A percentile compares a stretch with the other conserved stretches of the same genome.
phyloP scores from a whole-genome alignment of 2,329 filamentous ascomycete species.

The Niveomyces coronatus region DNA sequence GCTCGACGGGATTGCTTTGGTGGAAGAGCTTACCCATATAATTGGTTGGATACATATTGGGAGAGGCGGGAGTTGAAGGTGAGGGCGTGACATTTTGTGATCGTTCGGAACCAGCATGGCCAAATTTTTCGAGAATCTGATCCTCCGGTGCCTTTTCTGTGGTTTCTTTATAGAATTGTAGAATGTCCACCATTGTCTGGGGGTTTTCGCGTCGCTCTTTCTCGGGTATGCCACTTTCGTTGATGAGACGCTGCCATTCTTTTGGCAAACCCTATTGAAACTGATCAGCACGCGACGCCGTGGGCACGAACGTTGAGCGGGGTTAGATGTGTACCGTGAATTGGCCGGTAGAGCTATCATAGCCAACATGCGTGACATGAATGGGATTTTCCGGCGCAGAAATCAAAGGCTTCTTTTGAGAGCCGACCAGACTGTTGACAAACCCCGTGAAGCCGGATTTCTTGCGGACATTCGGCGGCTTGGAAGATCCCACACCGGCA shows the following conservation, averaged over 20 bases:
- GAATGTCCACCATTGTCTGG: conserved; percentile 89
- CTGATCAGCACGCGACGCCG: conserved; percentile 12
- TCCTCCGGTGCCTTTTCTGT: conserved; percentile 72
- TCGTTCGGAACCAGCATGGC: conserved; percentile 61
- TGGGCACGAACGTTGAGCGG: conserved; percentile 12
- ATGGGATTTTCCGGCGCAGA: conserved; percentile 97
- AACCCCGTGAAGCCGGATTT: conserved; percentile 85
- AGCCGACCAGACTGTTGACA: conserved; percentile 73
- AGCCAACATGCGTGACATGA: conserved; percentile 95
- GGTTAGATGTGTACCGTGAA: conserved; percentile 60
- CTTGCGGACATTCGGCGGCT: conserved; percentile 56
- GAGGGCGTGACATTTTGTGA: conserved; percentile 33
- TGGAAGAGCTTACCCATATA: conserved; percentile 41
- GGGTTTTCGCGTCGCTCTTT: conserved; percentile 94
- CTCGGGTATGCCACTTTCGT: conserved; percentile 92
- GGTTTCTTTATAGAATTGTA: conserved; percentile 95
- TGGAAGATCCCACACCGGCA: conserved; percentile 46
- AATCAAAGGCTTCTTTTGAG: conserved; percentile 83
- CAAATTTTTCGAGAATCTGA: conserved; percentile 91
- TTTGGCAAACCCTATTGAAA: conserved; percentile 75
- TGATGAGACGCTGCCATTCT: conserved; percentile 94
- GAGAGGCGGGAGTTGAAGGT: conserved; percentile 36
- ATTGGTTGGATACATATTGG: conserved; percentile 43
- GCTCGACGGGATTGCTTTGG: neutral
- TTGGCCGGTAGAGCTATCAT: conserved; percentile 90